Evolutionary conservation across 2,329 filamentous ascomycete genomes (phyloP).

Genomic region (Aspergillus fumigatus): DNA sequence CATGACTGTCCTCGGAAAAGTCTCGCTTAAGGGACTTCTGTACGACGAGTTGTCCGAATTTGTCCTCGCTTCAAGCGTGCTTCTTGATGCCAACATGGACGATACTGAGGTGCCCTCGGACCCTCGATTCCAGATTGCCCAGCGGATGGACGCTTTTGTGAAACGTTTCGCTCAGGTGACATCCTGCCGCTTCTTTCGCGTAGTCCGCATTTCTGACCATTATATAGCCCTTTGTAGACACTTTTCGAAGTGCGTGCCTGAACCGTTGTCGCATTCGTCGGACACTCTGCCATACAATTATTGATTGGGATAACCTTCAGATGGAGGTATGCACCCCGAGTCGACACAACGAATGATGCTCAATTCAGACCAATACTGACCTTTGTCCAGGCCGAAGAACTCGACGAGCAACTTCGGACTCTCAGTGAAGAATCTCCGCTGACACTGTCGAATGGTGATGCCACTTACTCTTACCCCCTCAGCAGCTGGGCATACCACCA

Average conservation of each 20-base stretch:
- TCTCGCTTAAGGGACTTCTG: slow-evolving; percentile 69
- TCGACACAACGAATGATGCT: background rate
- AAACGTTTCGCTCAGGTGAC: slow-evolving; percentile 48
- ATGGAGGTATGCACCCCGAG: slow-evolving; percentile 53
- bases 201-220: slow-evolving; percentile 7
- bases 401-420: slow-evolving; percentile 64
- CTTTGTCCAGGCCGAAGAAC: slow-evolving; percentile 54
- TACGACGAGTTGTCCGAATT: slow-evolving; percentile 76
- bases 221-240: slow-evolving; percentile 70
- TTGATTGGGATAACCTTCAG: slow-evolving; percentile 81
- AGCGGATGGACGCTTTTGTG: slow-evolving; percentile 67
- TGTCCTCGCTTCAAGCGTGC: slow-evolving; percentile 64
- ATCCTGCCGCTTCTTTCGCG: background rate
- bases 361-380: slow-evolving; percentile 5
- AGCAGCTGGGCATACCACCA: slow-evolving; percentile 87
- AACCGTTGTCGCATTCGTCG: slow-evolving; percentile 87
- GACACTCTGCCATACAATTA: slow-evolving; percentile 77
- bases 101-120: slow-evolving; percentile 70
- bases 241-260: slow-evolving; percentile 79
- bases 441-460: slow-evolving; percentile 49
- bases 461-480: slow-evolving; percentile 65
- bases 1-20: slow-evolving; percentile 62
- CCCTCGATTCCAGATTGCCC: slow-evolving; percentile 66
- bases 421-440: slow-evolving; percentile 59
- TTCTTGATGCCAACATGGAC: slow-evolving; percentile 72